Conservation (phyloP, 139 green algal species). For the Limnomonas spitsbergensis region DNA sequence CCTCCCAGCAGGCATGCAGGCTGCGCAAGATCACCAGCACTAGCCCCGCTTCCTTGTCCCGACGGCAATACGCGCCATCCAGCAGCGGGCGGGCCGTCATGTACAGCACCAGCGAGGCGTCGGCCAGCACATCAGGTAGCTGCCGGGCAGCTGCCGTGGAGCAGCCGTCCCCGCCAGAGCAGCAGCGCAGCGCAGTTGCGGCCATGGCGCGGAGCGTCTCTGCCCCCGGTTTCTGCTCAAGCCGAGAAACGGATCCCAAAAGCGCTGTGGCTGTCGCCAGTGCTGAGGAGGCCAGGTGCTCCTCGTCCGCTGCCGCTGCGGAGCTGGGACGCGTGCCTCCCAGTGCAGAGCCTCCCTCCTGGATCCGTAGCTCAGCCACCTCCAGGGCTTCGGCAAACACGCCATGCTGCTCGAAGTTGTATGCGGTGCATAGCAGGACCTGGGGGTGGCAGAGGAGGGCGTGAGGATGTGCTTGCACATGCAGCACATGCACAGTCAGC, state of each 20-base stretch:
- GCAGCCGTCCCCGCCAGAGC: background rate
- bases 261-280: background rate
- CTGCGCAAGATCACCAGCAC: slow-evolving; percentile 20
- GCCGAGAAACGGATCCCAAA: background rate
- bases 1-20: slow-evolving; percentile 24
- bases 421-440: slow-evolving; percentile 43
- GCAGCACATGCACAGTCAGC: background rate
- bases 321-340: no score
- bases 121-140: slow-evolving; percentile 35
- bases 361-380: slow-evolving; percentile 21
- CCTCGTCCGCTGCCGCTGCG: background rate
- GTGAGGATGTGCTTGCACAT: background rate
- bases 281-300: background rate
- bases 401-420: slow-evolving; percentile 37
- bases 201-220: slow-evolving; percentile 23
- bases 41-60: slow-evolving; percentile 31
- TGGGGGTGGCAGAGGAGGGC: slow-evolving; percentile 17
- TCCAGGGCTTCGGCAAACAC: slow-evolving; percentile 32
- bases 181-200: background rate
- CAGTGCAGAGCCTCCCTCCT: background rate
- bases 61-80: slow-evolving; percentile 31
- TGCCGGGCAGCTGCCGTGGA: background rate
- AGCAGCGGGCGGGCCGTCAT: slow-evolving; percentile 33
- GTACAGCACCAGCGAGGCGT: slow-evolving; percentile 40
- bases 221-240: slow-evolving; percentile 23